Base-by-base conservation (phyloP, 176 grass and related monocot species). In the Panicum miliaceum region DNA sequence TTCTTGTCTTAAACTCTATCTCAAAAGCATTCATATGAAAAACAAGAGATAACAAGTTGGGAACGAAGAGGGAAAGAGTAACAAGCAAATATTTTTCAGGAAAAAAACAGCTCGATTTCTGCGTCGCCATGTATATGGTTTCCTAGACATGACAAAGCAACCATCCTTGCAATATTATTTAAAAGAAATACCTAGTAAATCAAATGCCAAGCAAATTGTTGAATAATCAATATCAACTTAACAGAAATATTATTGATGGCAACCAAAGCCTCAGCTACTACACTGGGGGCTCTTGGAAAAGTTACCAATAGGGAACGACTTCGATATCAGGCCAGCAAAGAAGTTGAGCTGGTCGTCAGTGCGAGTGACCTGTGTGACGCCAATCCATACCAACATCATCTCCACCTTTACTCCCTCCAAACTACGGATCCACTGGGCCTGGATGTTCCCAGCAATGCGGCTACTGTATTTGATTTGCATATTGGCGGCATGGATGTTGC, bases 341-440 rank as follows among this genome's bases (percentile, higher is more conserved):
- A 94, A 89, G 11, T 32, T 27, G 7, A 94, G 80, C 25, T 83
- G n/a, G 20, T 70, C 59, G 42, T 53, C 75, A 0, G 0, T 34
- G 14, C 52, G 29, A 7, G 64, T 46, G 0, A 94, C 81, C 26
- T 71, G 1, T 0, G 20, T 34, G 67, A 94, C 68, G 1, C 20
- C 43, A 11, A 89, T 75, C 89, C 87, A 91, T 4, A 75, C 0
- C 20, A 91, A 74, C 13, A 87, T 0, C 23, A 87, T 13, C 72
- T 87, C 85, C 6, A 89, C 89, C 53, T 74, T 82, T 53, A 94
- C 84, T 0, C 89, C 92, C 13, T 70, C 48, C 22, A 91, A 27
- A 16, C 50, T 34, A 0, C 3, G 14, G 1, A 94, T 71, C 56
- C 5, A 32, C 19, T 78, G 51, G 10, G 10, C 10, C 6, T 48